These are phyloP conservation scores for Kingdonia uniflora DNA, from an alignment of 164 flowering plant genomes.

Conservation along the genomic window DNA sequence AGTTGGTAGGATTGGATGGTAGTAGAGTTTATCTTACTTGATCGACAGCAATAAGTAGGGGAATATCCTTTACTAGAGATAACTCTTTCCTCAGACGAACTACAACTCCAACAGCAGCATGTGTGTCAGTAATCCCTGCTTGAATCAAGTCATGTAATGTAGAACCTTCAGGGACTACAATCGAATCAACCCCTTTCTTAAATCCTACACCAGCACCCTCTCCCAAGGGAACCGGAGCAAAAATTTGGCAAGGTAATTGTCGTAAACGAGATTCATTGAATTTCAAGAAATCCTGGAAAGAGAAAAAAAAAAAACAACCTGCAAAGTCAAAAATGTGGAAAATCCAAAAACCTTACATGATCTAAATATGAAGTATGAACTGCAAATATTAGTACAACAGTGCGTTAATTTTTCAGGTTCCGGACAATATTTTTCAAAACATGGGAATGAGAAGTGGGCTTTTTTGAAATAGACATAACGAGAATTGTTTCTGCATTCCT, in stretches of 20 bases:
- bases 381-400: too few species aligned
- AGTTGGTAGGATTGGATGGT: background rate
- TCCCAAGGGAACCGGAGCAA: conserved; percentile 83
- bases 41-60: conserved; percentile 89
- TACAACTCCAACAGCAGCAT: conserved; percentile 87
- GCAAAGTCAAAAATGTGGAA: background rate
- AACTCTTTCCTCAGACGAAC: conserved; percentile 87
- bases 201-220: conserved; percentile 97
- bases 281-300: conserved; percentile 70
- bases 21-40: conserved; percentile 29
- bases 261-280: conserved; percentile 50
- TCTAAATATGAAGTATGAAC: too few species aligned
- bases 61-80: conserved; percentile 71
- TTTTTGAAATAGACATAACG: too few species aligned
- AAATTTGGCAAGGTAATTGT: conserved; percentile 57
- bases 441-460: too few species aligned
- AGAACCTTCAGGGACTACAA: conserved; percentile 79
- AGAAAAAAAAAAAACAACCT: background rate
- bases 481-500: too few species aligned
- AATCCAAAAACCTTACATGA: too few species aligned
- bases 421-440: too few species aligned
- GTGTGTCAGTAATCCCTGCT: conserved; percentile 57
- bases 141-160: conserved; percentile 66
- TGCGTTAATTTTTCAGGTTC: too few species aligned
- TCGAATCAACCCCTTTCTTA: conserved; percentile 70